phyloP scores from a whole-genome alignment of 352 stramenopile genomes.

The Globisporangium cystogenes region DNA sequence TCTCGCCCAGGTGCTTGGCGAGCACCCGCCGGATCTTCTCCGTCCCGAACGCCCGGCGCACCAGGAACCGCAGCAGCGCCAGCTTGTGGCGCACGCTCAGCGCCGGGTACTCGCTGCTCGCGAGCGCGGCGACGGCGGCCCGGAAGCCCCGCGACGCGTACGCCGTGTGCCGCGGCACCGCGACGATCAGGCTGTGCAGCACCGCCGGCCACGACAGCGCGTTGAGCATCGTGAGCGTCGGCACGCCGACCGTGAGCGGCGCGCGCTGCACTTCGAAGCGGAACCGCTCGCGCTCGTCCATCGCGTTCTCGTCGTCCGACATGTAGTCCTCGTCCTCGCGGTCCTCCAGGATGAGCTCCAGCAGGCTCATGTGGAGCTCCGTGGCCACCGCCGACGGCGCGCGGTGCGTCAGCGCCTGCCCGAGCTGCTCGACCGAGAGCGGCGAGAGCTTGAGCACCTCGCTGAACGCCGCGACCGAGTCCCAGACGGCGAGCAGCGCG shows the following conservation, averaged over 20 bases:
- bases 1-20: conserved; percentile 48
- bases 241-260: conserved; percentile 70
- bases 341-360: conserved; percentile 79
- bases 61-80: conserved; percentile 61
- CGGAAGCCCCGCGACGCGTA: conserved; percentile 32
- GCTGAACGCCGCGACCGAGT: conserved; percentile 77
- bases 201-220: conserved; percentile 76
- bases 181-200: conserved; percentile 52
- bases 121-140: conserved; percentile 38
- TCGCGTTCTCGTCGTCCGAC: conserved; percentile 75
- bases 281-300: conserved; percentile 78
- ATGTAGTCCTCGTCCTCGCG: conserved; percentile 84
- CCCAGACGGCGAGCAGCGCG: conserved; percentile 65
- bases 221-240: conserved; percentile 76
- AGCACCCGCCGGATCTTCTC: conserved; percentile 63
- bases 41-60: conserved; percentile 48
- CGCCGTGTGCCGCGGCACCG: conserved; percentile 65
- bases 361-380: conserved; percentile 81
- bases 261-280: conserved; percentile 78
- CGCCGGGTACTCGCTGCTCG: conserved; percentile 44
- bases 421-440: conserved; percentile 65
- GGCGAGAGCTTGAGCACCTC: conserved; percentile 51
- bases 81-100: conserved; percentile 65
- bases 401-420: conserved; percentile 30
- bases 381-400: conserved; percentile 50